Evolutionary conservation across 495 filamentous ascomycete genomes (phyloP).

Genomic region (Cercophora newfieldiana): DNA sequence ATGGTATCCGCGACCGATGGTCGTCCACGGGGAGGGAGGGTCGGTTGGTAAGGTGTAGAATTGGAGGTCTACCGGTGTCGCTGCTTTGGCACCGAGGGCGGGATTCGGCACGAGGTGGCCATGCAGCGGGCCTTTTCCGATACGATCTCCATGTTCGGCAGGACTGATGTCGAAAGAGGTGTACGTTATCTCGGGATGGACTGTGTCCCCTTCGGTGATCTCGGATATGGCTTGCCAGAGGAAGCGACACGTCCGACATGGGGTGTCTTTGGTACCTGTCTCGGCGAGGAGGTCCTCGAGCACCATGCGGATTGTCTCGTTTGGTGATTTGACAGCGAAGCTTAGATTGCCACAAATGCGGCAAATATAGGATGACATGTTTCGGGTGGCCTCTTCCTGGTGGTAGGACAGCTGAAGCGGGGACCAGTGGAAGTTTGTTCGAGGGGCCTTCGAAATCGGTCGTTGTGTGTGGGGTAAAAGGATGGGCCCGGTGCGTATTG

Average conservation of each 20-base stretch:
- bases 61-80: neutral
- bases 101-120: conserved; percentile 2
- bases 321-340: neutral
- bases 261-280: neutral
- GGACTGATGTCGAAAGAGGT: neutral
- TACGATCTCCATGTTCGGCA: neutral
- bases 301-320: neutral
- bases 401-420: too few species aligned
- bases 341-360: neutral
- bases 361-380: neutral
- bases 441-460: too few species aligned
- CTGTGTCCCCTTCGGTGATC: neutral
- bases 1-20: neutral
- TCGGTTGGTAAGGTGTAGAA: neutral
- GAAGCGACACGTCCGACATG: neutral
- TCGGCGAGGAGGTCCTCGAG: neutral
- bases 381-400: too few species aligned
- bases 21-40: neutral
- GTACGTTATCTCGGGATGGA: neutral
- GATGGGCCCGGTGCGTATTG: too few species aligned
- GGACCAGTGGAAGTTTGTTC: too few species aligned
- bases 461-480: too few species aligned
- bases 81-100: neutral
- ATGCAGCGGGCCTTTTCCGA: neutral
- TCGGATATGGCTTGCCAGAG: neutral